Evolutionary conservation across 192 early-diverging fungal species (phyloP).

Genomic region (Gaertneriomyces semiglobifer): DNA sequence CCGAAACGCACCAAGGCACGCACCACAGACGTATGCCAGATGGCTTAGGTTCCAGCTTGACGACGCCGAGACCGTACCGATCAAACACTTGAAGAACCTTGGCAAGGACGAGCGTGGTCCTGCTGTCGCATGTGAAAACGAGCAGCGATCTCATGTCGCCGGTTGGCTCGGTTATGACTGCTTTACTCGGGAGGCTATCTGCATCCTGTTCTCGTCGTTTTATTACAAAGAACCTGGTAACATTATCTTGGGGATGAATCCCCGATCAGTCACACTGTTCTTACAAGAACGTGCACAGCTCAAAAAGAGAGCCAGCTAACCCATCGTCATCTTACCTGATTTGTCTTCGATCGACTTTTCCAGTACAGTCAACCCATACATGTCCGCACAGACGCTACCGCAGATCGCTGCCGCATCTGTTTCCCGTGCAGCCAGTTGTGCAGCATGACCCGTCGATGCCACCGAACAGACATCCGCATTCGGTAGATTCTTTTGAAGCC

Average conservation of each 20-base stretch:
- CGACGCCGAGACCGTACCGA: conserved; percentile 74
- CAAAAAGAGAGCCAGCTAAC: background rate
- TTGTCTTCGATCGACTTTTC: conserved; percentile 75
- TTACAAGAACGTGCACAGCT: background rate
- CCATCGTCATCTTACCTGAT: conserved; percentile 42
- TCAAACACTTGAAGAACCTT: conserved; percentile 82
- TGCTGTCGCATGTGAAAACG: conserved; percentile 88
- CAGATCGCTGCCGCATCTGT: conserved; percentile 77
- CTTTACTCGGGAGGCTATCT: conserved; percentile 28
- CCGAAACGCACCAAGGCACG: background rate
- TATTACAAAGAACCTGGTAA: conserved; percentile 90
- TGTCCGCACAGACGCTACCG: conserved; percentile 67
- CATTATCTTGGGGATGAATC: conserved; percentile 59
- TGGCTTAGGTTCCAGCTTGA: conserved; percentile 89
- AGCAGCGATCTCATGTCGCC: conserved; percentile 74
- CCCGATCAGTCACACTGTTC: background rate
- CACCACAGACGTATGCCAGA: conserved; percentile 68
- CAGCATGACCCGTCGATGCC: conserved; percentile 80
- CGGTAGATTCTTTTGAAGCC: conserved; percentile 69
- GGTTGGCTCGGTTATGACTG: conserved; percentile 62
- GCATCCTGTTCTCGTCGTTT: too few species aligned
- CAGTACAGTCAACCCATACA: conserved; percentile 77
- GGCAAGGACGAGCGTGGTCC: conserved; percentile 81
- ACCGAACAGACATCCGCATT: conserved; percentile 70
- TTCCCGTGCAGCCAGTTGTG: conserved; percentile 78